Evolutionary conservation across 2,329 filamentous ascomycete species (phyloP), one percentile per base, ranked within the genome.

Genomic region (Catunica adiposa): DNA sequence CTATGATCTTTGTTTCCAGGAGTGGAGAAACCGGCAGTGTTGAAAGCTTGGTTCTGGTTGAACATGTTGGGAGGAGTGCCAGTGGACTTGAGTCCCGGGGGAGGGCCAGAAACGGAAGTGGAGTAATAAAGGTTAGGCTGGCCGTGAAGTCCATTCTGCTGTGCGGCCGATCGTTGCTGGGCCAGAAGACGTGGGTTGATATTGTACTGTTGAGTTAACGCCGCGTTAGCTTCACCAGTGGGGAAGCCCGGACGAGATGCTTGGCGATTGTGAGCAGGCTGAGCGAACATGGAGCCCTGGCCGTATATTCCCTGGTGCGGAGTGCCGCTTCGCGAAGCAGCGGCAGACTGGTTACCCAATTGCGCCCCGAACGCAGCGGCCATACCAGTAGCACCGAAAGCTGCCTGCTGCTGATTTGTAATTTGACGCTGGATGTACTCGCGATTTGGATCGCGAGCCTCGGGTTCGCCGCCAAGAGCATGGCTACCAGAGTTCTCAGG

Each of bases 1-100:
- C 65, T 70, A 62, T 82, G 74, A 60, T 94, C 89, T 69, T 92
- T 89, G 20, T 90, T 89, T 4, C 29, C 50, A 59, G 82, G 80
- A 59, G 75, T 70, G 59, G 73, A 75, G 62, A 94, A 86, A 44
- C 80, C 81, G 52, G 77, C 73, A 60, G 78, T 83, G 47, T 86
- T 86, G 66, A 95, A 96, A 8, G 80, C 80, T 66, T 92, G 86
- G 51, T 84, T 84, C 68, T 96, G 89, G 29, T 87, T 86, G 68
- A 96, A 97, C 79, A 96, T 92, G 63, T 86, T 89, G 63, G 15
- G 92, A 57, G 92, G 90, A 17, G 90, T 97, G 44, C 89, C 88
- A 1, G 89, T 89, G 22, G 90, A 94, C 71, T 98, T 98, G 26
- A 98, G 75, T 8, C 92, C 92, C 0, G 92, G 94, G 58, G 92